These are phyloP conservation scores for Ogataea nitratoaversa DNA, from an alignment of 805 yeast genomes.

Conservation along the genomic window DNA sequence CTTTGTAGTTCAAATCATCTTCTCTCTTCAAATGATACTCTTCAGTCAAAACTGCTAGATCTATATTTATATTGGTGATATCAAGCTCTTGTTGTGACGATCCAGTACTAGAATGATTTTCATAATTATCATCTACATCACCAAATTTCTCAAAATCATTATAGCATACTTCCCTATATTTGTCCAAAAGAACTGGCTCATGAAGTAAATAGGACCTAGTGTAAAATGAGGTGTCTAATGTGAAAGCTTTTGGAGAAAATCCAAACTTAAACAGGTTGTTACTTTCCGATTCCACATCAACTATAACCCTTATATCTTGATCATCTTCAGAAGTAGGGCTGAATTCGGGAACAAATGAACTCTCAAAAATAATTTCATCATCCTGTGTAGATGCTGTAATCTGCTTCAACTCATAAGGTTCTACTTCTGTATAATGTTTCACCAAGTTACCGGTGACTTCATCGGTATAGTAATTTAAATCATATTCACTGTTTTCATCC, in stretches of 20 bases:
- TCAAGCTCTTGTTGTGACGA: background rate
- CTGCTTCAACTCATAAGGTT: background rate
- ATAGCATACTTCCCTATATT: slow-evolving; percentile 12
- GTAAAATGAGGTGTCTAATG: slow-evolving; percentile 8
- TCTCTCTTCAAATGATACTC: slow-evolving; percentile 4
- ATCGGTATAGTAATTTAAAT: slow-evolving; percentile 12
- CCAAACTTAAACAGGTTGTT: slow-evolving; percentile 7
- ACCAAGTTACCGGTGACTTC: slow-evolving; percentile 19
- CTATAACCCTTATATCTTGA: slow-evolving; percentile 11
- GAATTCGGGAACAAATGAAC: slow-evolving; percentile 4
- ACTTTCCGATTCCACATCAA: slow-evolving; percentile 4
- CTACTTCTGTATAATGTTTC: slow-evolving; percentile 7
- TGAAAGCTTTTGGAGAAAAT: slow-evolving; percentile 6
- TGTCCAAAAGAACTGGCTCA: slow-evolving; percentile 9
- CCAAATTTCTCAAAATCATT: slow-evolving; percentile 3
- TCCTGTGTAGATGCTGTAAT: slow-evolving; percentile 4
- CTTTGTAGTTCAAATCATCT: background rate
- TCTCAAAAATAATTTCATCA: slow-evolving; percentile 11
- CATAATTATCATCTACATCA: slow-evolving; percentile 4
- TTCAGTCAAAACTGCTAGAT: background rate
- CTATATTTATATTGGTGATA: background rate
- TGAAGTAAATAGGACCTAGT: slow-evolving; percentile 11
- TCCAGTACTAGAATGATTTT: background rate
- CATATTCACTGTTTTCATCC: slow-evolving; percentile 5
- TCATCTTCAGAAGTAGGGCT: slow-evolving; percentile 13